These are phyloP conservation scores for Xylaria hypoxylon DNA, from an alignment of 2,329 filamentous ascomycete genomes.

Conservation along the genomic window DNA sequence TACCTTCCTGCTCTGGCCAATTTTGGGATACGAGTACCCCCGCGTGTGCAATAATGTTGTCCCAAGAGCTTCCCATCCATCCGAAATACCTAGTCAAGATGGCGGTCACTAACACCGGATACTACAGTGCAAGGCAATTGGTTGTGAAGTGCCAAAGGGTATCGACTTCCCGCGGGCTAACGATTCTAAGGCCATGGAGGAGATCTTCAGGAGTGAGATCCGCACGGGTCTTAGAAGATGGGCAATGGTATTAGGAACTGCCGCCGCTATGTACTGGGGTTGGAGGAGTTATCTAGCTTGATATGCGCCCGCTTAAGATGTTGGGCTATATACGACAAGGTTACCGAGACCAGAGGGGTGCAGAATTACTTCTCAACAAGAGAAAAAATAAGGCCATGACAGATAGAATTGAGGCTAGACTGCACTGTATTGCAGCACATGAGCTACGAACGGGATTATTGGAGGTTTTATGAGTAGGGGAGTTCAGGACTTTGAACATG, in stretches of 20 bases:
- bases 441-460: constrained; percentile 7
- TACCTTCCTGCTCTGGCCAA: background rate
- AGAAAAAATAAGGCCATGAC: background rate
- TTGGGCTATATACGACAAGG: constrained; percentile 7
- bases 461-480: background rate
- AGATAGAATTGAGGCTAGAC: background rate
- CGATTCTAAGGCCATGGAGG: constrained; percentile 43
- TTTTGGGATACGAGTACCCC: background rate
- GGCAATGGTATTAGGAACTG: constrained; percentile 37
- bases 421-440: background rate
- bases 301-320: background rate
- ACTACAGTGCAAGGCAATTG: constrained; percentile 40
- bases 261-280: constrained; percentile 32
- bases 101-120: background rate
- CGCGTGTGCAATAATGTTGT: background rate
- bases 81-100: background rate
- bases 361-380: background rate
- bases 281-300: constrained; percentile 33
- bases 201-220: constrained; percentile 42
- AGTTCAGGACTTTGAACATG: constrained; percentile 14
- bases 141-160: constrained; percentile 39
- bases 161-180: constrained; percentile 44
- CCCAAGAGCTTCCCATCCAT: background rate
- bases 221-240: constrained; percentile 39
- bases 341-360: background rate